These are phyloP conservation scores for Pulveroboletus sp. DNA, from an alignment of 768 basidiomycete species.

Conservation along the genomic window DNA sequence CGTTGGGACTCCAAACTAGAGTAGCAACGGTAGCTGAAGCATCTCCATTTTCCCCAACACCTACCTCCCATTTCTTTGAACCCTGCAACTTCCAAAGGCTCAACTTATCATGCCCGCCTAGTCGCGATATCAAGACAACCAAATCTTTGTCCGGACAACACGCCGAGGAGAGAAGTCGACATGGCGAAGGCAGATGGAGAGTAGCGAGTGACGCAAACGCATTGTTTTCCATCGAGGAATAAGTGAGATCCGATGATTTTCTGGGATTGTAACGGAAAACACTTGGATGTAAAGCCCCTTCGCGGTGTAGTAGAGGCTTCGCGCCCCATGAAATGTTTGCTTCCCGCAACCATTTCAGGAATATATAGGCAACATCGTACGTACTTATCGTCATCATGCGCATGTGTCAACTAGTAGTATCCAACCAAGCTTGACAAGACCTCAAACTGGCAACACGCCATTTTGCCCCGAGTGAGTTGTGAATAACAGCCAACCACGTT, in stretches of 20 bases:
- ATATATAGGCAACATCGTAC: not conserved
- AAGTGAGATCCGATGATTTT: not conserved
- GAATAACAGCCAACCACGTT: not conserved
- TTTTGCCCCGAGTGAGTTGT: not conserved
- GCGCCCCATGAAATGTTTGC: slow-evolving; percentile 28
- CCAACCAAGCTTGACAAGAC: not conserved
- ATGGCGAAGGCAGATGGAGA: slow-evolving; percentile 52
- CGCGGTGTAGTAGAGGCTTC: slow-evolving; percentile 20
- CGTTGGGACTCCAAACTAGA: slow-evolving; percentile 80
- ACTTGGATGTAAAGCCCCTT: slow-evolving; percentile 13
- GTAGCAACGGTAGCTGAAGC: slow-evolving; percentile 47
- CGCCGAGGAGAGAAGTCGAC: slow-evolving; percentile 56
- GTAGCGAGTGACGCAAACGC: slow-evolving; percentile 55
- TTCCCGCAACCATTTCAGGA: slow-evolving; percentile 19
- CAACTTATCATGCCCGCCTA: slow-evolving; percentile 65
- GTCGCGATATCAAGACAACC: slow-evolving; percentile 59
- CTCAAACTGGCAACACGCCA: not conserved
- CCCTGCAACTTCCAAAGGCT: slow-evolving; percentile 81
- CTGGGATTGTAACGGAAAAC: slow-evolving; percentile 8
- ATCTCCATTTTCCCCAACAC: slow-evolving; percentile 49
- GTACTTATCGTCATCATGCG: not conserved
- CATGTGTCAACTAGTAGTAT: too few relatives aligned
- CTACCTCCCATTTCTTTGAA: slow-evolving; percentile 77
- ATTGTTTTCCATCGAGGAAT: slow-evolving; percentile 37
- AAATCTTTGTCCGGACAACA: slow-evolving; percentile 88